Conservation (phyloP, 768 basidiomycete genomes). For the Boletus sp. region DNA sequence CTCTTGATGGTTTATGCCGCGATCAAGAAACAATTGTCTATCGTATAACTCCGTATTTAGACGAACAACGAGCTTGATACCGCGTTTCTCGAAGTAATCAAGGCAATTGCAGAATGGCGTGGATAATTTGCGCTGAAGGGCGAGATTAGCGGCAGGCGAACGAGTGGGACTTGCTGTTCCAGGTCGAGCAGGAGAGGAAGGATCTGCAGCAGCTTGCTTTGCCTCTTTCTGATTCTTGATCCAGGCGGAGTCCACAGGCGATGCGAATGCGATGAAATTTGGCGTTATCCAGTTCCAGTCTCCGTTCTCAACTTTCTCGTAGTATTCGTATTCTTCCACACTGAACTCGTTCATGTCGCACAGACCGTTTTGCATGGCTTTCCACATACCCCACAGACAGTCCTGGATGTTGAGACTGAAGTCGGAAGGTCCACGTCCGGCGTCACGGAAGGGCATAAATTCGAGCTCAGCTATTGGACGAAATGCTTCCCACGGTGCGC, state of each 20-base stretch:
- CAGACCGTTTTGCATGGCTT: conserved; percentile 85
- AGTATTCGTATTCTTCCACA: conserved; percentile 88
- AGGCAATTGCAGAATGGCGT: conserved; percentile 86
- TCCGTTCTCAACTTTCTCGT: conserved; percentile 93
- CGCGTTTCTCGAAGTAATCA: conserved; percentile 85
- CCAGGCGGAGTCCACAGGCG: conserved; percentile 79
- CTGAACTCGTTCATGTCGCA: conserved; percentile 95
- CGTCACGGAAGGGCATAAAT: conserved; percentile 95
- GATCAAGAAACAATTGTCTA: conserved; percentile 71
- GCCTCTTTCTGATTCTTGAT: conserved; percentile 72
- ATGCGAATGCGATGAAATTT: conserved; percentile 91
- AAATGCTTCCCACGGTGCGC: conserved; percentile 92
- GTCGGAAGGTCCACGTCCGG: conserved; percentile 87
- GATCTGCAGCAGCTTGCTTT: conserved; percentile 36
- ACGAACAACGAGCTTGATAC: conserved; percentile 88
- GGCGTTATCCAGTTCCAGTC: conserved; percentile 97
- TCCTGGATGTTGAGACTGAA: conserved; percentile 94
- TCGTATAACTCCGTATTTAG: conserved; percentile 94
- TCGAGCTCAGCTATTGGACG: conserved; percentile 89
- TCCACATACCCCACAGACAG: conserved; percentile 84
- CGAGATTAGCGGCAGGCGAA: conserved; percentile 41
- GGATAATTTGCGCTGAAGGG: conserved; percentile 73
- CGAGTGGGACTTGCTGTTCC: conserved; percentile 22
- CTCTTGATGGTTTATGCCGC: conserved; percentile 85
- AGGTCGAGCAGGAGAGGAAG: conserved; percentile 28